A percentile compares a stretch with the other conserved stretches of the same genome.
phyloP scores from a whole-genome alignment of 495 filamentous ascomycete species.

The Clavariopsis aquatica region DNA sequence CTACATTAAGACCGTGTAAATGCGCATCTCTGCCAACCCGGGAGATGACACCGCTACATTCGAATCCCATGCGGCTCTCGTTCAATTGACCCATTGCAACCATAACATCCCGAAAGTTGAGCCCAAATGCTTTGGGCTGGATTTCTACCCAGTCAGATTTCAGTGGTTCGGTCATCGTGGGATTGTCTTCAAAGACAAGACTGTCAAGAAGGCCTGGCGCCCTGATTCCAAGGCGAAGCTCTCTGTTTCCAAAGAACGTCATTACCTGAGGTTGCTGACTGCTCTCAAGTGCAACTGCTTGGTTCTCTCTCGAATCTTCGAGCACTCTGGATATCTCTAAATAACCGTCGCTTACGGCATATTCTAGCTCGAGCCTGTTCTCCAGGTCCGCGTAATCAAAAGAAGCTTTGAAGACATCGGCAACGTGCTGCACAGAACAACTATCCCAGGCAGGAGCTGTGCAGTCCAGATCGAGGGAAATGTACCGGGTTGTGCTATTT shows the following conservation, averaged over 20 bases:
- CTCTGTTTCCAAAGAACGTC: too few species aligned
- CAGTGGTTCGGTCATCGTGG: neutral
- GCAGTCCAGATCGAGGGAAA: neutral
- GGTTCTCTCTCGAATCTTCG: neutral
- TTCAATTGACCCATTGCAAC: neutral
- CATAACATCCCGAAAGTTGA: slow-evolving; percentile 2
- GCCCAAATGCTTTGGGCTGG: neutral
- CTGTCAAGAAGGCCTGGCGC: neutral
- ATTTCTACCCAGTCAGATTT: neutral
- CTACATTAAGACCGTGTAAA: neutral
- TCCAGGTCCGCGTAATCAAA: too few species aligned
- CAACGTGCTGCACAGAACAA: too few species aligned
- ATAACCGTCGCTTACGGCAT: neutral
- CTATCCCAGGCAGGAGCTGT: neutral
- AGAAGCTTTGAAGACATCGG: too few species aligned
- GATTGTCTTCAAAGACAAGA: neutral
- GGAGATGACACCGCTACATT: neutral
- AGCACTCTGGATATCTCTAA: neutral
- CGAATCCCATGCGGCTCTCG: neutral
- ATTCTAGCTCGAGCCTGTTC: neutral
- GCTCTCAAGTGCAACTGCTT: too few species aligned
- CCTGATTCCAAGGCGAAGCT: neutral
- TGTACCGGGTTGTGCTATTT: neutral
- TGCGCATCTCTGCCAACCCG: neutral
- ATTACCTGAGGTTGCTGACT: too few species aligned